Conservation (phyloP, 495 filamentous ascomycete genomes). For the Penicillium soppii region DNA sequence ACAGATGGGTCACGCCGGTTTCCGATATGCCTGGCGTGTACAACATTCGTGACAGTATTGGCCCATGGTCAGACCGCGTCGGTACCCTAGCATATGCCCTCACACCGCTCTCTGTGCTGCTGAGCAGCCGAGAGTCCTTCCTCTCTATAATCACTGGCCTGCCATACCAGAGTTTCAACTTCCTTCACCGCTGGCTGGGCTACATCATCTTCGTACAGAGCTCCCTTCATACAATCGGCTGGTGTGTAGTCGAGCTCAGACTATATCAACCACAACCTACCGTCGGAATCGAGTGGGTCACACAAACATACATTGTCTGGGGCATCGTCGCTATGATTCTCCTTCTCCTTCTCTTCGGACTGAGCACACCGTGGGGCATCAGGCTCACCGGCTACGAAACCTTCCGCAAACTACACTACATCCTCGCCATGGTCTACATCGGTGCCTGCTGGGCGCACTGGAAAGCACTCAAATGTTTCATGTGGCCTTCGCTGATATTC, state of each 20-base stretch:
- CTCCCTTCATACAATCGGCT: constrained; percentile 63
- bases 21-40: constrained; percentile 40
- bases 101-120: constrained; percentile 59
- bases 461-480: constrained; percentile 58
- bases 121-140: constrained; percentile 59
- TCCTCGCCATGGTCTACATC: constrained; percentile 63
- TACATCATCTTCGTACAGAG: constrained; percentile 62
- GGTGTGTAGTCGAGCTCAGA: constrained; percentile 58
- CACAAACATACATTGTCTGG: constrained; percentile 60
- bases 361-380: constrained; percentile 55
- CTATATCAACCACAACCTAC: constrained; percentile 66
- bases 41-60: constrained; percentile 58
- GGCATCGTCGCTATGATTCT: constrained; percentile 63
- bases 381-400: constrained; percentile 64
- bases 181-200: constrained; percentile 66
- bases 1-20: constrained; percentile 60
- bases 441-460: constrained; percentile 70
- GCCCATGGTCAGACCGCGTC: constrained; percentile 61
- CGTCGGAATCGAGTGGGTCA: constrained; percentile 49
- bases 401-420: constrained; percentile 63
- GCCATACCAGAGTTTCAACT: constrained; percentile 68
- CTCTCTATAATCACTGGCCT: constrained; percentile 62
- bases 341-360: constrained; percentile 51
- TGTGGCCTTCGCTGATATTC: constrained; percentile 59
- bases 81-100: constrained; percentile 66